Conservation (phyloP, 179 eudicot species). For the Camellia oleifera region DNA sequence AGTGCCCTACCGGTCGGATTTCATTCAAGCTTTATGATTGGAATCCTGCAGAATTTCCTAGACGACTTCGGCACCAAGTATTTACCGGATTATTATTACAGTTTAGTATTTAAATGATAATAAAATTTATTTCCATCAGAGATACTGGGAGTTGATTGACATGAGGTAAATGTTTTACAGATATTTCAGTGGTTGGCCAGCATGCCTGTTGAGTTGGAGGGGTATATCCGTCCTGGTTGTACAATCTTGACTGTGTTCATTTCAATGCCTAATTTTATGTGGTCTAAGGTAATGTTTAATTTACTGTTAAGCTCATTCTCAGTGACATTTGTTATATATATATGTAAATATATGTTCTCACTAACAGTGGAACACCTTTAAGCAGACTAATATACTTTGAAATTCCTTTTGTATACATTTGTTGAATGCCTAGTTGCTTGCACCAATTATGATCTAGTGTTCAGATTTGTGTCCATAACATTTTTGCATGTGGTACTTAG, state of each 20-base stretch:
- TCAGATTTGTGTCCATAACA: not conserved
- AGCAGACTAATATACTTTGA: not conserved
- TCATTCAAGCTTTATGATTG: slow-evolving; percentile 98
- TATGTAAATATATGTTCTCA: not conserved
- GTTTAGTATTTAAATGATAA: slow-evolving; percentile 48
- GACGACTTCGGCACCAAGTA: slow-evolving; percentile 98
- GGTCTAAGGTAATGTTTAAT: slow-evolving; percentile 67
- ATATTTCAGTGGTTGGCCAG: slow-evolving; percentile 94
- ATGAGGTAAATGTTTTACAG: slow-evolving; percentile 38
- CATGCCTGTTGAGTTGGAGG: slow-evolving; percentile 99
- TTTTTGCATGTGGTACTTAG: not conserved
- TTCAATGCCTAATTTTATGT: slow-evolving; percentile 82
- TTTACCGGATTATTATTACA: slow-evolving; percentile 46
- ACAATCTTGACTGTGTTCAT: slow-evolving; percentile 80
- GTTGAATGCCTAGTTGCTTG: not conserved
- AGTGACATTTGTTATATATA: not conserved
- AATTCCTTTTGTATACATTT: not conserved
- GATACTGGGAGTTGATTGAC: slow-evolving; percentile 25
- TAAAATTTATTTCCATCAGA: slow-evolving; percentile 13
- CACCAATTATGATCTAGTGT: not conserved
- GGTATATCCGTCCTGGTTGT: slow-evolving; percentile 96
- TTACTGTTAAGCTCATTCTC: not conserved
- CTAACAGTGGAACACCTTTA: not conserved
- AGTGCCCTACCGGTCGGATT: slow-evolving; percentile 96
- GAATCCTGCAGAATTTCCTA: slow-evolving; percentile 99